phyloP scores from a whole-genome alignment of 257 asterid species.

The Forsythia suspensa region DNA sequence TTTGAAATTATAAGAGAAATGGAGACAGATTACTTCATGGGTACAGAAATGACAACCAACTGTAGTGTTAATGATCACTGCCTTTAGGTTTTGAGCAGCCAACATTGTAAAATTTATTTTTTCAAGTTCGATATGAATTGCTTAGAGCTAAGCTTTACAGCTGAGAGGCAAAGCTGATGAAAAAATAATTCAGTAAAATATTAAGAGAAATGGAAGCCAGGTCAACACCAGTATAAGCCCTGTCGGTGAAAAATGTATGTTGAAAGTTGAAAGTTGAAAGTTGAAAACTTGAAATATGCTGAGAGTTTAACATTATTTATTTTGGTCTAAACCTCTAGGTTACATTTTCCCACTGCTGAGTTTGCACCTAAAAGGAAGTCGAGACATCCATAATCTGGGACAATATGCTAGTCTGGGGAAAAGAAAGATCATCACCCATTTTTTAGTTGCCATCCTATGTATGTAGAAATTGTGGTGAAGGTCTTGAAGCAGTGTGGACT shows the following conservation, averaged over 20 bases:
- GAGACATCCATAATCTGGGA: neutral
- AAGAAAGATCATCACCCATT: neutral
- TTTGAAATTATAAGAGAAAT: neutral
- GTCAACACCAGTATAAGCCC: neutral
- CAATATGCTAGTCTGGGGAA: neutral
- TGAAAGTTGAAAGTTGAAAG: neutral
- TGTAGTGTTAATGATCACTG: neutral
- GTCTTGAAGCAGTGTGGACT: neutral
- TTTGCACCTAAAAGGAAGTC: conserved; percentile 6
- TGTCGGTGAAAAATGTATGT: neutral
- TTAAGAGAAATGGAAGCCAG: neutral
- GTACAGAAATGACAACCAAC: neutral
- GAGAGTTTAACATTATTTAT: neutral
- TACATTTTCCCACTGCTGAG: neutral
- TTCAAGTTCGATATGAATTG: neutral
- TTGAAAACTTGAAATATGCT: neutral
- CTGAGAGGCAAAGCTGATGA: too few species aligned
- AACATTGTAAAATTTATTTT: neutral
- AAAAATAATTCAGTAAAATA: neutral
- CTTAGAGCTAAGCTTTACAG: neutral
- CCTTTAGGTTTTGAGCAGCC: neutral
- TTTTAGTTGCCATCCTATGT: neutral
- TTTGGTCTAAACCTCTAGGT: neutral
- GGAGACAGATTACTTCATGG: neutral
- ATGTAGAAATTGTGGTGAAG: neutral